A percentile compares a stretch with the other conserved stretches of the same genome.
Conservation (phyloP, 106 monocot genomes). For the Hemerocallis citrina region DNA sequence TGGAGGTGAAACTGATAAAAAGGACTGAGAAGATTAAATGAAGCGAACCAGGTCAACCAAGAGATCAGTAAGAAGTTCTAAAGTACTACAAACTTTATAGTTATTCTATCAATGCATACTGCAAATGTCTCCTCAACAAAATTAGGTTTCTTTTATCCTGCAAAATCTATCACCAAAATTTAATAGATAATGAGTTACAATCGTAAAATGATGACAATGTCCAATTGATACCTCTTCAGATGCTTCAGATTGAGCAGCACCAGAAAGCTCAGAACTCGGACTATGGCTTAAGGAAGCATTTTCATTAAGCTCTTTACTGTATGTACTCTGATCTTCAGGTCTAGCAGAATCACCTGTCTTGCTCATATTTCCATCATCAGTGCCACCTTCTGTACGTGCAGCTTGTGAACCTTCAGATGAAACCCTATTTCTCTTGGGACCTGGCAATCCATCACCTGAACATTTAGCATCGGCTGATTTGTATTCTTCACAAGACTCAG, state of each 20-base stretch:
- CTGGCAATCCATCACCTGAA: constrained; percentile 5
- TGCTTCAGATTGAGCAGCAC: constrained; percentile 13
- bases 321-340: constrained; percentile 1
- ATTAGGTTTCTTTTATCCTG: too few species aligned
- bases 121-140: too few species aligned
- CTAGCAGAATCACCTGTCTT: background rate
- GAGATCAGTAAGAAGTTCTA: too few species aligned
- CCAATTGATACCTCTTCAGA: constrained; percentile 15
- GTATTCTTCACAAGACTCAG: constrained; percentile 15
- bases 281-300: background rate
- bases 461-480: constrained; percentile 2
- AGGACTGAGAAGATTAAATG: too few species aligned
- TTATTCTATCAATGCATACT: too few species aligned
- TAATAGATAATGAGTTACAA: too few species aligned
- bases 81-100: too few species aligned
- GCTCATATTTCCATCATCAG: constrained; percentile 1
- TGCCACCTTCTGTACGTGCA: constrained; percentile 1
- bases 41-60: too few species aligned
- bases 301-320: background rate
- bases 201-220: too few species aligned
- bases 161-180: too few species aligned
- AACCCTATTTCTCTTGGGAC: constrained; percentile 10
- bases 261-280: constrained; percentile 1
- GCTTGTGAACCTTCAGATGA: constrained; percentile 8
- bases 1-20: too few species aligned